Evolutionary conservation across 169 alveolate species (phyloP).

Genomic region (Eimeria brunetti): DNA sequence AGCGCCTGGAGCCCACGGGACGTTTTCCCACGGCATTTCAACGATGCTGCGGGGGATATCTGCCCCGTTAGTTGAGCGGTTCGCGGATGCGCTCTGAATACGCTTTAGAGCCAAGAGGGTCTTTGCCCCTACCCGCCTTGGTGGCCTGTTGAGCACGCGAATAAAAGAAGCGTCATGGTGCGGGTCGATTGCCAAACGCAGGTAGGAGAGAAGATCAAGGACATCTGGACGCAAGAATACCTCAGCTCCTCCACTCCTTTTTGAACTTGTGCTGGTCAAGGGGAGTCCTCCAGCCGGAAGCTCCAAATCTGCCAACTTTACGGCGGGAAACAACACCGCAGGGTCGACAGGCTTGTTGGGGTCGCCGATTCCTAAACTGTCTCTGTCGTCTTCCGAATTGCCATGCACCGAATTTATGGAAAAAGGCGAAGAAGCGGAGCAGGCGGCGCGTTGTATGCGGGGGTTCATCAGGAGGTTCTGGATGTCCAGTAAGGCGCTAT

Average conservation of each 20-base stretch:
- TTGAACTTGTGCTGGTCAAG: conserved; percentile 34
- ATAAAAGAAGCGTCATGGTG: conserved; percentile 86
- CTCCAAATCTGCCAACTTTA: neutral
- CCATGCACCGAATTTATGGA: neutral
- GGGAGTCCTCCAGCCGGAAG: conserved; percentile 58
- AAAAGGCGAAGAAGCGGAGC: conserved; percentile 4
- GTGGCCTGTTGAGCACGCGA: conserved; percentile 87
- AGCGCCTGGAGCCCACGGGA: conserved; percentile 10
- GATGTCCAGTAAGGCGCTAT: conserved; percentile 81
- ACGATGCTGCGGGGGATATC: neutral
- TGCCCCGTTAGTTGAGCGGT: neutral
- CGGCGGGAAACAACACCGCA: conserved; percentile 59
- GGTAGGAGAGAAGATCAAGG: conserved; percentile 84
- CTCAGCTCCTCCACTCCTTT: conserved; percentile 57
- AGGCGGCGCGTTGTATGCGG: conserved; percentile 73
- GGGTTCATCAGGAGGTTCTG: conserved; percentile 82
- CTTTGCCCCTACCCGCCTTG: conserved; percentile 84
- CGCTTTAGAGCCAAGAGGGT: conserved; percentile 70
- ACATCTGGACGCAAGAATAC: conserved; percentile 45
- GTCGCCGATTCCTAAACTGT: neutral
- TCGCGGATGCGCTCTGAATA: neutral
- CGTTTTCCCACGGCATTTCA: conserved; percentile 58
- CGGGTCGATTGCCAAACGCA: conserved; percentile 85
- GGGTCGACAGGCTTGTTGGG: conserved; percentile 72
- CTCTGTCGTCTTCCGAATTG: neutral